Conservation (phyloP, 1,284 basidiomycete species). For the Sporisorium graminicola region DNA sequence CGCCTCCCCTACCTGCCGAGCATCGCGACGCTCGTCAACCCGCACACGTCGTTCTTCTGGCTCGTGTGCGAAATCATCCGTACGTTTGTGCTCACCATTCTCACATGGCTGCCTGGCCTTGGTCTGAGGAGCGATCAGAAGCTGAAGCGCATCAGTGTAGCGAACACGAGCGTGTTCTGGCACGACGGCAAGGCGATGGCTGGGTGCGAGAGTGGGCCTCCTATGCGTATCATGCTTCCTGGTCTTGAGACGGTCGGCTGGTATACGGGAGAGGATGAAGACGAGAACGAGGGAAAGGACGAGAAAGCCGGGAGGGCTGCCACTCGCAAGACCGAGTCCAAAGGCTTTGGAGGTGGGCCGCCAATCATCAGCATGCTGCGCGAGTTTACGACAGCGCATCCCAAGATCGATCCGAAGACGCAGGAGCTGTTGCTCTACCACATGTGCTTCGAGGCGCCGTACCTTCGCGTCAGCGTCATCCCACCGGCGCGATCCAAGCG, state of each 20-base stretch:
- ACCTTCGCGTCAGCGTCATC: slow-evolving; percentile 72
- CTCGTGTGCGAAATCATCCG: slow-evolving; percentile 71
- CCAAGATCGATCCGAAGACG: slow-evolving; percentile 72
- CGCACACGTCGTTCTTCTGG: slow-evolving; percentile 69
- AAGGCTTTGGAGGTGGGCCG: slow-evolving; percentile 43
- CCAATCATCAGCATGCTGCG: slow-evolving; percentile 65
- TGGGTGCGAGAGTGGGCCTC: slow-evolving; percentile 73
- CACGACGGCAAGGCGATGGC: slow-evolving; percentile 72
- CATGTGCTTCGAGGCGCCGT: slow-evolving; percentile 72
- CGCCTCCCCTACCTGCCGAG: slow-evolving; percentile 71
- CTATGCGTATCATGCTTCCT: slow-evolving; percentile 71
- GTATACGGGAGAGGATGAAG: slow-evolving; percentile 60
- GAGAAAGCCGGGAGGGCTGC: not conserved
- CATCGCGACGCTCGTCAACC: slow-evolving; percentile 73
- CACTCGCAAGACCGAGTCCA: slow-evolving; percentile 1
- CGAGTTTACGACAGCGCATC: slow-evolving; percentile 73
- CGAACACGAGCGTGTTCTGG: slow-evolving; percentile 72
- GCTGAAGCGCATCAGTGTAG: slow-evolving; percentile 67
- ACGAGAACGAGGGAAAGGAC: not conserved
- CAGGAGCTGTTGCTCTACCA: slow-evolving; percentile 72
- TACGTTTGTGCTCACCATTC: slow-evolving; percentile 62
- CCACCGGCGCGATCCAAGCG: slow-evolving; percentile 40
- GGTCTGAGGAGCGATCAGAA: slow-evolving; percentile 31
- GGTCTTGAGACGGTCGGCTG: slow-evolving; percentile 72
- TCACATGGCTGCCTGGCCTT: slow-evolving; percentile 65